Evolutionary conservation across 1,139 yeast genomes (phyloP).

Genomic region (Protomyces arabidopsidicola): DNA sequence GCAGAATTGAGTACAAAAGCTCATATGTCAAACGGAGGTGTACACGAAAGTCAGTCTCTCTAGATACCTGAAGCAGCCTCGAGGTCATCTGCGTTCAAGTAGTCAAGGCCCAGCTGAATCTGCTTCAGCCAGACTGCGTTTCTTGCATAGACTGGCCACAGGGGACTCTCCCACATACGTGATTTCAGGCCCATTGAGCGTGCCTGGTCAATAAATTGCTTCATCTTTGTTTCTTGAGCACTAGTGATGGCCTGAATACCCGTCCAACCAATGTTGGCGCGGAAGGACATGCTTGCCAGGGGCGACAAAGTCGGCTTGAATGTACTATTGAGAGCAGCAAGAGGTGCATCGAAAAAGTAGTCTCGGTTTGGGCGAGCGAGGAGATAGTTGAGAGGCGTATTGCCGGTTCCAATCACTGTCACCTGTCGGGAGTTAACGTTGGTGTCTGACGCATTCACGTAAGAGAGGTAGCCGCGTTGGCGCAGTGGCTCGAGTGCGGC

Average conservation of each 20-base stretch:
- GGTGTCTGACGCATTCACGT: slow-evolving; percentile 37
- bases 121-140: slow-evolving; percentile 45
- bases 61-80: slow-evolving; percentile 6
- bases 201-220: slow-evolving; percentile 38
- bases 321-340: slow-evolving; percentile 30
- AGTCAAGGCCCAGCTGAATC: slow-evolving; percentile 42
- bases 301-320: slow-evolving; percentile 32
- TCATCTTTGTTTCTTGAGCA: slow-evolving; percentile 38
- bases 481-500: slow-evolving; percentile 41
- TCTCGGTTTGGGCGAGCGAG: slow-evolving; percentile 31
- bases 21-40: too few relatives aligned
- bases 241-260: slow-evolving; percentile 34
- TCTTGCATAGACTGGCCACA: slow-evolving; percentile 45
- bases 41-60: too few relatives aligned
- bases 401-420: slow-evolving; percentile 42
- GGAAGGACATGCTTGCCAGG: slow-evolving; percentile 33
- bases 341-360: slow-evolving; percentile 36
- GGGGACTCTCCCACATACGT: slow-evolving; percentile 53
- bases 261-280: slow-evolving; percentile 28
- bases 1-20: too few relatives aligned
- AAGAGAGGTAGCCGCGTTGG: slow-evolving; percentile 43
- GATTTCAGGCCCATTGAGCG: slow-evolving; percentile 43
- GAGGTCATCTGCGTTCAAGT: slow-evolving; percentile 48
- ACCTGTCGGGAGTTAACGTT: slow-evolving; percentile 40
- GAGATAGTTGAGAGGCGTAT: slow-evolving; percentile 33